These are phyloP conservation scores for Penicillium mononematosum DNA, from an alignment of 495 filamentous ascomycete species.

Conservation along the genomic window DNA sequence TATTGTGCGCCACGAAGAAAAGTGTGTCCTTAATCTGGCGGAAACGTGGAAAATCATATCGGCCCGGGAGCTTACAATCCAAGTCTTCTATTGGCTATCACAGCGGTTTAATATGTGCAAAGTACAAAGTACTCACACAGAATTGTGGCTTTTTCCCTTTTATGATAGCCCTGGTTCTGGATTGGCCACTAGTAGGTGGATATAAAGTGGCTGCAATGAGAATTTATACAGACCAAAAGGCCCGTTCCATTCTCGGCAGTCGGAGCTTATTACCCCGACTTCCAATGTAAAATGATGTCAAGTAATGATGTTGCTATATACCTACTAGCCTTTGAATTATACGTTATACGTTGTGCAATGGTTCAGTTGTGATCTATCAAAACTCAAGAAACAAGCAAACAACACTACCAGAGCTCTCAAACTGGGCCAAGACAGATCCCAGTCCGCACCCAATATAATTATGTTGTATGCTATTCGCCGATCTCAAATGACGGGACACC, in stretches of 20 bases:
- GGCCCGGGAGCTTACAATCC: constrained; percentile 6
- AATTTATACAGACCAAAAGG: not conserved
- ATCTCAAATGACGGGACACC: constrained; percentile 14
- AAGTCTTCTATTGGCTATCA: not conserved
- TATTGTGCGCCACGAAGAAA: not conserved
- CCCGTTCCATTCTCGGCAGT: not conserved
- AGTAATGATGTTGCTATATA: not conserved
- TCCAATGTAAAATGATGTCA: not conserved
- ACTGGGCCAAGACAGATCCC: constrained; percentile 6
- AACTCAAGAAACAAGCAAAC: not conserved
- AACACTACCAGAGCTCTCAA: not conserved
- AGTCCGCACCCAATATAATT: constrained; percentile 5
- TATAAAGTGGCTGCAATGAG: not conserved
- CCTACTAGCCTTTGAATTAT: not conserved
- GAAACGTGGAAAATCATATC: not conserved
- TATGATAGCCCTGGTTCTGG: not conserved
- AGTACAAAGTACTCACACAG: no score
- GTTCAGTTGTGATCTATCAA: not conserved
- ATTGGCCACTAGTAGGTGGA: not conserved
- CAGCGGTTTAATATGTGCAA: not conserved
- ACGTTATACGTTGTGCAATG: not conserved
- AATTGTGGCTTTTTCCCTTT: no score
- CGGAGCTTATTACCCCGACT: constrained; percentile 1
- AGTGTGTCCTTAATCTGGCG: not conserved
- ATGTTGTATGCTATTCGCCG: constrained; percentile 13